Conservation (phyloP, 139 green algal genomes). For the Micractinium sp. region DNA sequence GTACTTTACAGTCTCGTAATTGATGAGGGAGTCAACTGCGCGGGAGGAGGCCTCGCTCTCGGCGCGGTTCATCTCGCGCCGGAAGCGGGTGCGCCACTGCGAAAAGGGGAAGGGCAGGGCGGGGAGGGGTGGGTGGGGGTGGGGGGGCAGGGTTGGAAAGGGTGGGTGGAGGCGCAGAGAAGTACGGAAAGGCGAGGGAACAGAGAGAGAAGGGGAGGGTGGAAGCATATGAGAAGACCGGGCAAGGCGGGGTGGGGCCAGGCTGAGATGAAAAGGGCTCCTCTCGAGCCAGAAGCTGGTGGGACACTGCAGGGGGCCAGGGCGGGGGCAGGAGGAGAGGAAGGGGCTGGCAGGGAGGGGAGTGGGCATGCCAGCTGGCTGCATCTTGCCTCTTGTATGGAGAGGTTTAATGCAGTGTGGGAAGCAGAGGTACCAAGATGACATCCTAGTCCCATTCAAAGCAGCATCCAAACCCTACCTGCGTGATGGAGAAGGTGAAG, state of each 20-base stretch:
- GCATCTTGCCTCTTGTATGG: too few species aligned
- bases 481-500: conserved; percentile 91
- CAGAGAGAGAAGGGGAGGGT: too few species aligned
- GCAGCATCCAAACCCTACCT: too few species aligned
- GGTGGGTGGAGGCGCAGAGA: not conserved
- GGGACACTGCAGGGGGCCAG: conserved; percentile 65
- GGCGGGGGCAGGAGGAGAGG: not conserved
- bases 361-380: too few species aligned
- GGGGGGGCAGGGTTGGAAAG: not conserved
- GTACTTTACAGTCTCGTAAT: conserved; percentile 98
- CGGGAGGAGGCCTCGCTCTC: conserved; percentile 73
- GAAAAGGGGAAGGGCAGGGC: not conserved
- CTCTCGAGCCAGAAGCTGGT: conserved; percentile 87
- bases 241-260: not conserved
- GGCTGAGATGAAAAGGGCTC: conserved; percentile 61
- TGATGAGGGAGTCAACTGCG: conserved; percentile 93
- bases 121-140: not conserved
- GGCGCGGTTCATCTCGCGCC: conserved; percentile 88
- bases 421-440: too few species aligned
- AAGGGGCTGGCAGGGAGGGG: not conserved
- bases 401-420: too few species aligned
- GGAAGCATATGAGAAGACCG: not conserved
- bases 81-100: conserved; percentile 89
- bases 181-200: too few species aligned
- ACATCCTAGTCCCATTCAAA: too few species aligned